Conservation (phyloP, 2,329 filamentous ascomycete genomes). For the Pyricularia sp. region DNA sequence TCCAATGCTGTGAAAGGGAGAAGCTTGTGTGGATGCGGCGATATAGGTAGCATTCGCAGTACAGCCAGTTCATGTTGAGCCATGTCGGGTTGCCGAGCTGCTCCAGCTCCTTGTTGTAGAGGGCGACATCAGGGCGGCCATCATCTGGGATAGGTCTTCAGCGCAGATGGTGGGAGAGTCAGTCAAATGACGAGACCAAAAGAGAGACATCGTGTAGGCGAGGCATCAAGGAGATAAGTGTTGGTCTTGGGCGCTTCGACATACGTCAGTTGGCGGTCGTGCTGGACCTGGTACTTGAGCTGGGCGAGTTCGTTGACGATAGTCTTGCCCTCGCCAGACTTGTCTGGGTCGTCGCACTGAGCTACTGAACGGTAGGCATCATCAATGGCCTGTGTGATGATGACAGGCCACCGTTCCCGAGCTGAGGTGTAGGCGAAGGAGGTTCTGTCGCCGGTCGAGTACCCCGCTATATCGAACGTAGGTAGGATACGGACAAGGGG, state of each 20-base stretch:
- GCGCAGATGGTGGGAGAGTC: background rate
- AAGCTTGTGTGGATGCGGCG: slow-evolving; percentile 76
- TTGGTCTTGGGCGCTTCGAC: background rate
- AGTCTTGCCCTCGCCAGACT: slow-evolving; percentile 71
- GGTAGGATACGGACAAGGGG: too few species aligned
- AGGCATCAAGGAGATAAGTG: background rate
- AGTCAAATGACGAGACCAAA: background rate
- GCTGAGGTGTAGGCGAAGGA: slow-evolving; percentile 86
- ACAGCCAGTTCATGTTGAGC: slow-evolving; percentile 85
- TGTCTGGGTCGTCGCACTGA: slow-evolving; percentile 49
- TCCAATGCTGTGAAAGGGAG: slow-evolving; percentile 71
- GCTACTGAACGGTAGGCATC: slow-evolving; percentile 75
- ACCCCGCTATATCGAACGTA: slow-evolving; percentile 48
- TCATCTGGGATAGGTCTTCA: slow-evolving; percentile 66
- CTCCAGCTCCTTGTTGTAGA: slow-evolving; percentile 81
- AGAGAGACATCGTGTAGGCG: background rate
- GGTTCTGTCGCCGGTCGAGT: slow-evolving; percentile 67
- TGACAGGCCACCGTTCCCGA: slow-evolving; percentile 84
- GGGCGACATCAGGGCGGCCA: slow-evolving; percentile 61
- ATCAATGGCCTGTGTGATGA: slow-evolving; percentile 87
- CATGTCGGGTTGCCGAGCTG: slow-evolving; percentile 66
- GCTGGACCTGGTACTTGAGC: slow-evolving; percentile 92
- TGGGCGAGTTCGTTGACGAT: slow-evolving; percentile 71
- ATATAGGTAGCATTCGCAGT: slow-evolving; percentile 89
- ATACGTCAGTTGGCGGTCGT: slow-evolving; percentile 71